Base-by-base conservation (phyloP, 306 rosid genomes). In the Cicer bijugum region DNA sequence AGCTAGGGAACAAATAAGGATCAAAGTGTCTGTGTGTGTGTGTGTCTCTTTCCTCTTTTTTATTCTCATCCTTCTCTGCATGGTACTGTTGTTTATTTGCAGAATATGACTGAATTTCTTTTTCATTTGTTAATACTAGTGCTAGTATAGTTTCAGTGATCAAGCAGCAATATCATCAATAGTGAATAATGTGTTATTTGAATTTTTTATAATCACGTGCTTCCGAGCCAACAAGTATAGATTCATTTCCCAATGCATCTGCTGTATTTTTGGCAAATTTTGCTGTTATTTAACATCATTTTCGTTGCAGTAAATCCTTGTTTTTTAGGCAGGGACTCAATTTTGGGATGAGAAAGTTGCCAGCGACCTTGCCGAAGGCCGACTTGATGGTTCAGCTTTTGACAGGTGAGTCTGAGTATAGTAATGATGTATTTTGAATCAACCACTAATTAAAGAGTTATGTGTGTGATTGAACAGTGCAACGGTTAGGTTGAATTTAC, bases 271-370 rank as follows among this genome's bases (percentile, higher is more conserved):
- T 43, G 2, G 19, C 28, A 28, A 51, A 11, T 79, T 67, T 57
- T 72, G 57, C 65, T 23, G 19, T 73, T 69, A 61, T 76, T 58
- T 59, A 28, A 67, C 67, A 66, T 67, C 52, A 38, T 44, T 80
- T 28, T 57, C 20, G 56, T 57, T 45, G 70, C 67, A 83, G 63
- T 76, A 69, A 74, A 67, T 59, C 33, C 42, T 48, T 86, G 2
- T 28, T 81, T 84, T 79, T 43, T 61, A 91, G 98, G 98, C 98
- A 51, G 98, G 98, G 82, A 94, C 97, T 71, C 97, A 91, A 67
- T 94, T 94, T 89, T 94, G 98, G 98, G 97, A 94, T 51, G 97
- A 91, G 84, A 89, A 91, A 86, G 84, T 94, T 90, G 93, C 97
- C 72, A 86, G 76, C 55, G 93, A 85, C 72, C 95, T 91, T 60